A percentile compares a stretch with the other conserved stretches of the same genome.
phyloP scores from a whole-genome alignment of 352 stramenopile genomes.

The Pythium scleroteichum region DNA sequence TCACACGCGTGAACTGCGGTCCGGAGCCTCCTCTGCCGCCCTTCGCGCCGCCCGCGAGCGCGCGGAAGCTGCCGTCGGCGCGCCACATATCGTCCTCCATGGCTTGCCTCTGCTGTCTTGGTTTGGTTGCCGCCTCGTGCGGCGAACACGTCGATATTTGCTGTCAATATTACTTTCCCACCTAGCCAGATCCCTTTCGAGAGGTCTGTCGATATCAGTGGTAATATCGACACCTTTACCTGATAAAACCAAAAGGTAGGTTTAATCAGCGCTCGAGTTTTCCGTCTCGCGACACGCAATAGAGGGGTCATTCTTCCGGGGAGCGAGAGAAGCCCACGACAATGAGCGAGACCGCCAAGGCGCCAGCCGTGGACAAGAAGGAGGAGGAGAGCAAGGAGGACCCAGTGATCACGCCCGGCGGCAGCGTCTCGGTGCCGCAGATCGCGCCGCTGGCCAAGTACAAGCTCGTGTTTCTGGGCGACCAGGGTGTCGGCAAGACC shows the following conservation, averaged over 20 bases:
- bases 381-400: slow-evolving; percentile 25
- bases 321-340: not conserved
- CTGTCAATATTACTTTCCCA: too few species aligned
- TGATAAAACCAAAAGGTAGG: not conserved
- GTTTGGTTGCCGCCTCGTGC: not conserved
- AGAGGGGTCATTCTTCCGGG: not conserved
- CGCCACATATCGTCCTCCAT: slow-evolving; percentile 78
- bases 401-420: slow-evolving; percentile 20
- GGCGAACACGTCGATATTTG: slow-evolving; percentile 12
- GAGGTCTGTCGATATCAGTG: too few species aligned
- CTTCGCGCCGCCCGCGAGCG: slow-evolving; percentile 28
- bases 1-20: slow-evolving; percentile 78
- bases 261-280: too few species aligned
- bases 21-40: slow-evolving; percentile 42
- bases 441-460: slow-evolving; percentile 93
- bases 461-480: slow-evolving; percentile 94
- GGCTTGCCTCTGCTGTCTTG: slow-evolving; percentile 19
- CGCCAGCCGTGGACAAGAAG: slow-evolving; percentile 21
- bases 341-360: slow-evolving; percentile 26
- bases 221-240: not conserved
- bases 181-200: too few species aligned
- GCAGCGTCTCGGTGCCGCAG: slow-evolving; percentile 53
- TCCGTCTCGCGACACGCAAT: too few species aligned
- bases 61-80: slow-evolving; percentile 71
- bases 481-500: slow-evolving; percentile 99